A percentile compares a stretch with the other conserved stretches of the same genome.
Conservation (phyloP, 163 green algal species). For the Smithsoniella earleae region DNA sequence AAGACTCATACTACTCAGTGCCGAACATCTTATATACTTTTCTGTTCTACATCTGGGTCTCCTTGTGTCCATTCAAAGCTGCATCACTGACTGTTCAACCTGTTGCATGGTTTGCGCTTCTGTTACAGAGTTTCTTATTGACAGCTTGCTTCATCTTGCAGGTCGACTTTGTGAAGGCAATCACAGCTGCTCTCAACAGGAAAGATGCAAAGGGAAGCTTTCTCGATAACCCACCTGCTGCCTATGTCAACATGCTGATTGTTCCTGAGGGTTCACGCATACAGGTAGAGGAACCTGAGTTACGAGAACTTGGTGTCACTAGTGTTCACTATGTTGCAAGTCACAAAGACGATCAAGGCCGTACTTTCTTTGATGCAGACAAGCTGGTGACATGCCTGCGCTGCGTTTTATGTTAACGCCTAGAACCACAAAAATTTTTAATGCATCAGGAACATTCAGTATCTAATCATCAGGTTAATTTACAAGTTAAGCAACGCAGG, state of each 20-base stretch:
- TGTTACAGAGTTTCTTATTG: too few relatives aligned
- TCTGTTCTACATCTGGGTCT: neutral
- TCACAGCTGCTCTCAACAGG: constrained; percentile 72
- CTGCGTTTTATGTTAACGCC: too few relatives aligned
- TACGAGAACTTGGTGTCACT: constrained; percentile 53
- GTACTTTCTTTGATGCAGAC: constrained; percentile 42
- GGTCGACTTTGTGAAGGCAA: constrained; percentile 37
- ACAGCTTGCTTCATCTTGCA: constrained; percentile 35
- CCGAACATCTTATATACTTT: neutral
- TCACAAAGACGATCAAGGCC: constrained; percentile 34
- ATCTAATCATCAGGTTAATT: neutral
- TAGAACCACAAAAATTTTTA: too few relatives aligned
- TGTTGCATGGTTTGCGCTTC: too few relatives aligned
- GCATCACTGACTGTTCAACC: neutral
- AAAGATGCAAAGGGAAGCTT: constrained; percentile 29
- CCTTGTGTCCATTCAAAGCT: neutral
- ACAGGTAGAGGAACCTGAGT: constrained; percentile 43
- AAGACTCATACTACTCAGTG: neutral
- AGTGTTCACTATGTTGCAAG: constrained; percentile 45
- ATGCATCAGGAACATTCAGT: neutral
- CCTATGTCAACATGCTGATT: constrained; percentile 68
- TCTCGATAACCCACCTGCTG: constrained; percentile 37
- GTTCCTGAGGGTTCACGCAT: constrained; percentile 56
- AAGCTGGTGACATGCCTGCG: constrained; percentile 41
- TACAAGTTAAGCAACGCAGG: neutral